A percentile compares a stretch with the other conserved stretches of the same genome.
Conservation (phyloP, 805 yeast genomes). For the Blastobotrys chiropterorum region DNA sequence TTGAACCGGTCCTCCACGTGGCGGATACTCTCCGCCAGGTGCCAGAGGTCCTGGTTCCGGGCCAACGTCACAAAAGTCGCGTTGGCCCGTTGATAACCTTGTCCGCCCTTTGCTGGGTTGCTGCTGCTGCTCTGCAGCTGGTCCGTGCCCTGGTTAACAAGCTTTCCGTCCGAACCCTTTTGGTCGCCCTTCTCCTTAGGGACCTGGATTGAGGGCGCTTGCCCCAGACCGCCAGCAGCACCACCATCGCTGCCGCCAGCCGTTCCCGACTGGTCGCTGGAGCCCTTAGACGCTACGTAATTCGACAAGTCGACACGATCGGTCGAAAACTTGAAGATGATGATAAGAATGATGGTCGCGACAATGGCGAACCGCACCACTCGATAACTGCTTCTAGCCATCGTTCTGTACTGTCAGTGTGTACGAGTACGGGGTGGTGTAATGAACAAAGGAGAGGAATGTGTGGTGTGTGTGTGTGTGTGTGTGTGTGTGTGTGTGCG, state of each 20-base stretch:
- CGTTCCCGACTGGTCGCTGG: neutral
- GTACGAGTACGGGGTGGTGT: neutral
- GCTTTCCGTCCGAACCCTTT: too few species aligned
- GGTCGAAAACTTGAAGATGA: conserved; percentile 28
- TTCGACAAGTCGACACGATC: conserved; percentile 21
- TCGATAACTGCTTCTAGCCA: conserved; percentile 33
- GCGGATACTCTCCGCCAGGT: conserved; percentile 56
- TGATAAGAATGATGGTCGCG: conserved; percentile 28
- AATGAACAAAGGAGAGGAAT: neutral
- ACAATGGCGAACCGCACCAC: conserved; percentile 31
- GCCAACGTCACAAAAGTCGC: conserved; percentile 55
- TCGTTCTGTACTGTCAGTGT: conserved; percentile 5
- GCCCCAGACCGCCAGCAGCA: neutral
- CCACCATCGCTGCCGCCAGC: conserved; percentile 3
- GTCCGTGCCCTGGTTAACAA: conserved; percentile 5
- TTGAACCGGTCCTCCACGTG: conserved; percentile 79
- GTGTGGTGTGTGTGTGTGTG: neutral
- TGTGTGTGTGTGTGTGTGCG: neutral
- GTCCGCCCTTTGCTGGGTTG: conserved; percentile 9
- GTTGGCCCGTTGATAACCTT: conserved; percentile 27
- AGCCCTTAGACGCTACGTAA: conserved; percentile 17
- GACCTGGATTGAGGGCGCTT: conserved; percentile 2
- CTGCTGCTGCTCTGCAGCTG: conserved; percentile 8
- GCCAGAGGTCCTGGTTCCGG: conserved; percentile 56
- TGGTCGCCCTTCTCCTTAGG: conserved; percentile 3